phyloP scores from a whole-genome alignment of 164 flowering plant genomes.

The Sextonia rubra region DNA sequence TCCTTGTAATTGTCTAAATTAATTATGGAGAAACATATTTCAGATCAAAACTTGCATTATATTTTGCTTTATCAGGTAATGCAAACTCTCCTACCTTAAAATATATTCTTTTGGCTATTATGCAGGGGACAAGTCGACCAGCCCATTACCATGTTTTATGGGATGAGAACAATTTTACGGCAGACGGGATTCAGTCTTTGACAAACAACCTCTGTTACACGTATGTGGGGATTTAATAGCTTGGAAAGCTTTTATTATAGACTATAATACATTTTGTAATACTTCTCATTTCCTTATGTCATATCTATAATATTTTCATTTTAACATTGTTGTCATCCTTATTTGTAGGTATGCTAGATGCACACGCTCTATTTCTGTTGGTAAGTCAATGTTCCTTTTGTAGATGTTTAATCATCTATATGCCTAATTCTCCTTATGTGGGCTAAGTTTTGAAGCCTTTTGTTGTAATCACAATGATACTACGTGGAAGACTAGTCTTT shows the following conservation, averaged over 20 bases:
- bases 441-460: neutral
- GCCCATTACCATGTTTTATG: slow-evolving; percentile 58
- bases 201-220: slow-evolving; percentile 57
- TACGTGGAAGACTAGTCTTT: too few relatives aligned
- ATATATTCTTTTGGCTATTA: neutral
- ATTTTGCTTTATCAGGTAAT: too few relatives aligned
- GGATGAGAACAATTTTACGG: slow-evolving; percentile 56
- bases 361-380: slow-evolving; percentile 93
- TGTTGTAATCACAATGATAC: too few relatives aligned
- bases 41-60: too few relatives aligned
- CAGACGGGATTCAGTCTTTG: slow-evolving; percentile 44
- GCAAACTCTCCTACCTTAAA: too few relatives aligned
- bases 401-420: too few relatives aligned
- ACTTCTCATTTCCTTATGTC: neutral
- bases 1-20: too few relatives aligned
- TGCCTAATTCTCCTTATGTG: neutral
- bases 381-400: slow-evolving; percentile 34
- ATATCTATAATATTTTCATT: neutral
- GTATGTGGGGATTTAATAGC: slow-evolving; percentile 22
- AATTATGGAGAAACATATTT: too few relatives aligned
- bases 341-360: slow-evolving; percentile 89
- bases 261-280: neutral
- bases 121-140: slow-evolving; percentile 65
- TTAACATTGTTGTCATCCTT: slow-evolving; percentile 20
- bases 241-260: neutral